A percentile compares a stretch with the other conserved stretches of the same genome.
Conservation (phyloP, 2,329 filamentous ascomycete genomes). For the Exophiala lecanii-corni region DNA sequence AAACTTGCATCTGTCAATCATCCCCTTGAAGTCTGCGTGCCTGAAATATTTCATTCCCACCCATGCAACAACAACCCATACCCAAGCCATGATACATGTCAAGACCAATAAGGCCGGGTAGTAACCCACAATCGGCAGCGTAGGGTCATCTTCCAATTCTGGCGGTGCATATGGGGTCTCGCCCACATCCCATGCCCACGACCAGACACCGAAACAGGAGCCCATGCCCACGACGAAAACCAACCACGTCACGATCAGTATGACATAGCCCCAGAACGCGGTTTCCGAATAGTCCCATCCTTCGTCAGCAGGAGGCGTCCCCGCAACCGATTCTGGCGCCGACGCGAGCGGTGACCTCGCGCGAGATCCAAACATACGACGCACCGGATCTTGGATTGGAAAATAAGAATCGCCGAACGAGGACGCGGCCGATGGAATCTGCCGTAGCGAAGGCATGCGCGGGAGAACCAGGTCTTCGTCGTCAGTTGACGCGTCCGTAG, state of each 20-base stretch:
- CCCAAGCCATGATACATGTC: slow-evolving; percentile 95
- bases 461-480: slow-evolving; percentile 70
- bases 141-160: slow-evolving; percentile 90
- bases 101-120: slow-evolving; percentile 92
- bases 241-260: slow-evolving; percentile 85
- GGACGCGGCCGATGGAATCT: slow-evolving; percentile 31
- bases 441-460: slow-evolving; percentile 33
- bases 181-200: slow-evolving; percentile 97
- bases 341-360: slow-evolving; percentile 38
- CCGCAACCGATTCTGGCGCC: slow-evolving; percentile 33
- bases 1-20: slow-evolving; percentile 33
- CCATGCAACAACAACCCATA: slow-evolving; percentile 97
- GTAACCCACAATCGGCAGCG: slow-evolving; percentile 91
- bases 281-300: slow-evolving; percentile 92
- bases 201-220: slow-evolving; percentile 86
- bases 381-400: slow-evolving; percentile 37
- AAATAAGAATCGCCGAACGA: slow-evolving; percentile 61
- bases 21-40: slow-evolving; percentile 82
- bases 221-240: slow-evolving; percentile 97
- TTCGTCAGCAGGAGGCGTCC: slow-evolving; percentile 33
- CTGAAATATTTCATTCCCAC: slow-evolving; percentile 99
- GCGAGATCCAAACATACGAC: slow-evolving; percentile 26
- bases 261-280: slow-evolving; percentile 96
- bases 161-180: slow-evolving; percentile 93
- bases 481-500: slow-evolving; percentile 71